Base-by-base conservation (phyloP, 2,329 filamentous ascomycete species). In the Ceratocystis alfenasii region DNA sequence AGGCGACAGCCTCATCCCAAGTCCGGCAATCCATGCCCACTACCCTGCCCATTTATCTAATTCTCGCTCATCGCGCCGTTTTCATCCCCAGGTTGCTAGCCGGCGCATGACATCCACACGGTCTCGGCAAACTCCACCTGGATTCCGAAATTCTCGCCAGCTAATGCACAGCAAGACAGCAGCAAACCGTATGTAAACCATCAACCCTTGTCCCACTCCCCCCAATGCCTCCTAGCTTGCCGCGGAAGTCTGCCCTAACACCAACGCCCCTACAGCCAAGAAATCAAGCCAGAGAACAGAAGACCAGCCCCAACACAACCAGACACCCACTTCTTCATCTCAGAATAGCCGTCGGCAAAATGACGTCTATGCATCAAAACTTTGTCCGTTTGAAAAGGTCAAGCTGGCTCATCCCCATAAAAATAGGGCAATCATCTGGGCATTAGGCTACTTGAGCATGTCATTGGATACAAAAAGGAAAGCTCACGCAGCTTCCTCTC, bases 391-490 rank as follows among this genome's bases (percentile, higher is more conserved):
- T 55, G 50, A 55, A 30, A 10, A 55, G 12, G 25, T 55, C 10
- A 55, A 55, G 50, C 50, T 55, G 22, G 50, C 50, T 28, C 25
- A 55, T 30, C 50, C 20, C 50, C 50, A 55, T 8, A 55, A 55
- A 55, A 55, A 6, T 17, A 55, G 5, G 15, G 25, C 50, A 30
- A 28, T 55, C 25, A 25, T 55, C 22, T 55, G 50, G 50, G 25
- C 15, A 12, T 28, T 55, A 3, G 50, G 25, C 25, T 28, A 28
- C 50, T 55, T 55, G 12, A 55, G 50, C 25, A 55, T 28, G 22
- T 17, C 22, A 22, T 28, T 30, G 15, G 10, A 25, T 30, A 28
- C 50, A 25, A 55, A 30, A 55, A 20, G 25, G 7, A 55, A 55
- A 7, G 15, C 8, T 5, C 50, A 10, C 50, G 15, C 20, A 55